These are phyloP conservation scores for Poronia punctata DNA, from an alignment of 495 filamentous ascomycete species.

Conservation along the genomic window DNA sequence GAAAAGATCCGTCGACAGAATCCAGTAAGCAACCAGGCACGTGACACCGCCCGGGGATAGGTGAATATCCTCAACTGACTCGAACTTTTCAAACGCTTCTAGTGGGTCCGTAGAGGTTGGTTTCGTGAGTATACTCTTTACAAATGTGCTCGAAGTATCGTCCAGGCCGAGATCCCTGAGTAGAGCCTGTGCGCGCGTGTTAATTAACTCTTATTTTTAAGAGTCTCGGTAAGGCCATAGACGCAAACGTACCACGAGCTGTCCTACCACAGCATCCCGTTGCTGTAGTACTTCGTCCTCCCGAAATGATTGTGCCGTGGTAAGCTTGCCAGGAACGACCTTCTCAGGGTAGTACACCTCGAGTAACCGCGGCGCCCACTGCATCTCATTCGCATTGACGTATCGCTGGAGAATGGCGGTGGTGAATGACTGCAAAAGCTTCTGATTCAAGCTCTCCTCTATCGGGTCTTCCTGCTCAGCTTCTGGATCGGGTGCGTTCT, in stretches of 20 bases:
- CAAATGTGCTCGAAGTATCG: constrained; percentile 23
- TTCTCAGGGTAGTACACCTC: constrained; percentile 63
- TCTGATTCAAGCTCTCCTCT: constrained; percentile 56
- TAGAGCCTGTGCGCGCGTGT: constrained; percentile 48
- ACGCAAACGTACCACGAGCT: constrained; percentile 54
- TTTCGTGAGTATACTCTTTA: constrained; percentile 24
- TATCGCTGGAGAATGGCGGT: constrained; percentile 82
- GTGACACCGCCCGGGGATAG: constrained; percentile 66
- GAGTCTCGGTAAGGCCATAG: neutral
- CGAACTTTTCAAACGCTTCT: constrained; percentile 31
- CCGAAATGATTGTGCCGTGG: constrained; percentile 54
- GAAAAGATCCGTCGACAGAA: constrained; percentile 49
- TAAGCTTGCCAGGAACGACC: constrained; percentile 47
- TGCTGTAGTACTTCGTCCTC: constrained; percentile 55
- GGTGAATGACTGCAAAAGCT: constrained; percentile 76
- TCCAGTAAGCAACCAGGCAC: constrained; percentile 53
- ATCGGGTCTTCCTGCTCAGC: constrained; percentile 54
- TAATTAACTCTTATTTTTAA: neutral
- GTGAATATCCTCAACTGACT: constrained; percentile 56
- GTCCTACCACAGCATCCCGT: constrained; percentile 65
- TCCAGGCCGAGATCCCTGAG: constrained; percentile 58
- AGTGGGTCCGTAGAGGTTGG: constrained; percentile 29
- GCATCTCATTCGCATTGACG: constrained; percentile 57
- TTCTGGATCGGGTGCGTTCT: constrained; percentile 75
- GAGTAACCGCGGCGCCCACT: constrained; percentile 67